A percentile compares a stretch with the other conserved stretches of the same genome.
Conservation (phyloP, 495 filamentous ascomycete genomes). For the Penicillium psychrofluorescens region DNA sequence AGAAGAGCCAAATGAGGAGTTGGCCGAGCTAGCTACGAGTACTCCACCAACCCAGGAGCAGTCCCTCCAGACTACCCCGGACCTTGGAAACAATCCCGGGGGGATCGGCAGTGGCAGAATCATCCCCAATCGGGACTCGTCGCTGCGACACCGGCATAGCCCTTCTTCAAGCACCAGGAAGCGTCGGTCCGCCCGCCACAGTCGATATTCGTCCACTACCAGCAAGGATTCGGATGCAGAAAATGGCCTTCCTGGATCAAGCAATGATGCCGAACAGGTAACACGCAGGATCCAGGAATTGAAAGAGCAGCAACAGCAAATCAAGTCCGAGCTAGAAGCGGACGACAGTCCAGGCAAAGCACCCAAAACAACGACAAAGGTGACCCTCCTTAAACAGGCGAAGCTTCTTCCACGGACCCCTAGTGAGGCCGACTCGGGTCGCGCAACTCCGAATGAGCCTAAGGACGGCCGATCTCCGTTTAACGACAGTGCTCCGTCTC, state of each 20-base stretch:
- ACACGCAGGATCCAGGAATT: conserved; percentile 44
- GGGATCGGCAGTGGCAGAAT: conserved; percentile 41
- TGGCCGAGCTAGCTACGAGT: conserved; percentile 7
- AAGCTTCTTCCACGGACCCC: conserved; percentile 14
- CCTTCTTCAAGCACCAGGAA: conserved; percentile 30
- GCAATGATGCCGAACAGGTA: conserved; percentile 37
- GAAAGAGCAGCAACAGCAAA: conserved; percentile 43
- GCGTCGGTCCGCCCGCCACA: conserved; percentile 28
- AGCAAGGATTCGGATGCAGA: conserved; percentile 28
- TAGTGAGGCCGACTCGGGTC: conserved; percentile 18
- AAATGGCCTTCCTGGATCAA: conserved; percentile 24
- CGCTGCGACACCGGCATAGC: conserved; percentile 47
- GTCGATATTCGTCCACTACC: conserved; percentile 32
- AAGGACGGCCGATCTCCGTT: conserved; percentile 10
- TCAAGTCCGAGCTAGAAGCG: conserved; percentile 31
- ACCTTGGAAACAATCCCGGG: conserved; percentile 27
- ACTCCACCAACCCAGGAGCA: conserved; percentile 22
- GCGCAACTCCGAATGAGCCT: conserved; percentile 11
- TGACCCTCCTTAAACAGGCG: conserved; percentile 14
- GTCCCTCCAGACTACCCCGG: conserved; percentile 20
- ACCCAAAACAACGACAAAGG: conserved; percentile 8
- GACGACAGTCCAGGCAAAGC: conserved; percentile 28
- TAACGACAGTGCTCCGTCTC: conserved; percentile 64
- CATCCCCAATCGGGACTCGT: conserved; percentile 64
- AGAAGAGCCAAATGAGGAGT: conserved; percentile 14